Evolutionary conservation across 345 rosid species (phyloP).

Genomic region (Diplotaxis tenuifolia): DNA sequence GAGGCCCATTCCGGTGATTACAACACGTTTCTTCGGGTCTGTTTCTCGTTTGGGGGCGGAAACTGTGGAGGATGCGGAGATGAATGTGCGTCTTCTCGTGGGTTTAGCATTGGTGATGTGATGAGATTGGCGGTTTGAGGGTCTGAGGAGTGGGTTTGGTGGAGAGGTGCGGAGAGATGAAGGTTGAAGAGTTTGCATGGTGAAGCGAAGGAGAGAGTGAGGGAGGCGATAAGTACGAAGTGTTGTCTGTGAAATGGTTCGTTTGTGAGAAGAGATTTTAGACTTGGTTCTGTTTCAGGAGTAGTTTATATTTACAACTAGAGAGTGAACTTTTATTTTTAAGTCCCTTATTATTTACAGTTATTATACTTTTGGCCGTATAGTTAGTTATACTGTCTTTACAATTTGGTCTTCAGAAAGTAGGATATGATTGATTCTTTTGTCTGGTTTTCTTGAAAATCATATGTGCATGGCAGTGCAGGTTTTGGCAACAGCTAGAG

Average conservation of each 20-base stretch:
- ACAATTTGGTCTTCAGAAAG: neutral
- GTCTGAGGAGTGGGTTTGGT: conserved; percentile 44
- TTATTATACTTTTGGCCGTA: neutral
- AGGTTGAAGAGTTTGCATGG: conserved; percentile 75
- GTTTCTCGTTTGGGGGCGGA: conserved; percentile 89
- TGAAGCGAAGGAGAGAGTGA: conserved; percentile 4
- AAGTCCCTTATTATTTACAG: neutral
- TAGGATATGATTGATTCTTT: too few species aligned
- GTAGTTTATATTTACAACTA: neutral
- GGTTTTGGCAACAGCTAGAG: too few species aligned
- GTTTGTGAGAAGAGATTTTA: conserved; percentile 11
- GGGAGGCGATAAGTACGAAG: conserved; percentile 41
- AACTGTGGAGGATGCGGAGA: conserved; percentile 49
- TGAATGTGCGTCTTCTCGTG: conserved; percentile 41
- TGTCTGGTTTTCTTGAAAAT: too few species aligned
- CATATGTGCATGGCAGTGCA: too few species aligned
- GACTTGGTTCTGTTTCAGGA: conserved; percentile 22
- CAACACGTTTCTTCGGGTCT: conserved; percentile 94
- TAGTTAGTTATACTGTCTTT: neutral
- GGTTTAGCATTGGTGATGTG: conserved; percentile 36
- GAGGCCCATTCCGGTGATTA: conserved; percentile 92
- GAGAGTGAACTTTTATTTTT: neutral
- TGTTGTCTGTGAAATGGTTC: conserved; percentile 23
- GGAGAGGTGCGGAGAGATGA: conserved; percentile 61
- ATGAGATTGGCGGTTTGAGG: conserved; percentile 34